Evolutionary conservation across 179 eudicot genomes (phyloP), one percentile per base, ranked within the genome.

Genomic region (Silene vulgaris): DNA sequence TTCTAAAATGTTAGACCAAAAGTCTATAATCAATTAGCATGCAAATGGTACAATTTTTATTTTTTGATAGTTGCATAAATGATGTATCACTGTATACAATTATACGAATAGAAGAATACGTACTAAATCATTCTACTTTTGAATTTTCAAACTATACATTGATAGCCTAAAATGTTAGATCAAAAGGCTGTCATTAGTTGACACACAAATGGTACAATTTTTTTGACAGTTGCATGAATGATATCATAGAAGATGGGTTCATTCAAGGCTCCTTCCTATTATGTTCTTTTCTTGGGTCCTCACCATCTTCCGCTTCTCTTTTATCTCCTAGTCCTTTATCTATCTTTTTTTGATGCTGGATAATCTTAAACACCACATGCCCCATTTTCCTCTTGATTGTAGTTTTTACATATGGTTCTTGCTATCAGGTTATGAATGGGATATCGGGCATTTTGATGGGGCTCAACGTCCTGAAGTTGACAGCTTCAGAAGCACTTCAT

Each of bases 361-460:
- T 71, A 23, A 60, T 60, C 64, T 69, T 19, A 9, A 52, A 7
- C 5, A 60, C 64, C 6, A 8, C 43, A 23, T 63, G 59, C 56
- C 20, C 60, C 50, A 30, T 17, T 62, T 77, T 56, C 28, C 74
- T 28, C 28, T 1, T 16, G 62, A 61, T 52, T 37, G 67, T 60
- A 78, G 71, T 19, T 50, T 56, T 71, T 8, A 20, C 56, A 12
- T 32, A 11, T 78, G 59, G 74, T 72, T 75, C 76, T 65, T 82
- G 74, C 30, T 37, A 68, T 68, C 86, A 94, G 98, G 99, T 77
- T 95, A 95, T 86, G 99, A 95, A 81, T 92, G 99, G 97, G 99
- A 95, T 74, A 85, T 95, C 73, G 99, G 99, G 70, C 99, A 95
- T 69, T 95, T 95, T 82, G 82, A 79, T 77, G 97, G 97, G 73